These are phyloP conservation scores for Pichia membranifaciens DNA, from an alignment of 805 yeast species.

Conservation along the genomic window DNA sequence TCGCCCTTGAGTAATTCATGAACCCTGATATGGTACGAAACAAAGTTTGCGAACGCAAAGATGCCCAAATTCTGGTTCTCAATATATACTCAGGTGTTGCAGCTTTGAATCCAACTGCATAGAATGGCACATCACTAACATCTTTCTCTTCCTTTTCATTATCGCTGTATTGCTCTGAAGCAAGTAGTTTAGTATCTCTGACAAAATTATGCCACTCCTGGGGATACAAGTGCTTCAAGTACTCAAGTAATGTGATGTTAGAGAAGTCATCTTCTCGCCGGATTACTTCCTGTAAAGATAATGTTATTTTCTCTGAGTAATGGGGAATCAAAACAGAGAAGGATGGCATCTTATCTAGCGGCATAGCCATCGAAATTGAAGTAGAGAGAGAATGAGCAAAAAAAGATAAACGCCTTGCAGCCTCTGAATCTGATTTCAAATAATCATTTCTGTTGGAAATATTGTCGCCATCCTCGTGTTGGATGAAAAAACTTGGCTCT, in stretches of 20 bases:
- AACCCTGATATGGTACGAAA: constrained; percentile 81
- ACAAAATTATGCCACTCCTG: constrained; percentile 54
- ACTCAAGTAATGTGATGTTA: constrained; percentile 49
- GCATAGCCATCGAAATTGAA: constrained; percentile 69
- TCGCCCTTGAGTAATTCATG: constrained; percentile 68
- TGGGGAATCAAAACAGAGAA: constrained; percentile 85
- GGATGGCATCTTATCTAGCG: constrained; percentile 67
- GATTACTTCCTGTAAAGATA: constrained; percentile 73
- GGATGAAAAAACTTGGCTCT: constrained; percentile 74
- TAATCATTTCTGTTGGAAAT: constrained; percentile 43
- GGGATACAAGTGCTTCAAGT: constrained; percentile 50
- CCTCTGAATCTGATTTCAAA: constrained; percentile 63
- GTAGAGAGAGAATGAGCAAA: constrained; percentile 88
- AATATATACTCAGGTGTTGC: constrained; percentile 57
- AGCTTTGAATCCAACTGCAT: constrained; percentile 63
- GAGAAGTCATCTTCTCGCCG: constrained; percentile 63
- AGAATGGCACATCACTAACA: constrained; percentile 55
- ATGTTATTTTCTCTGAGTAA: constrained; percentile 73
- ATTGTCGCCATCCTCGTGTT: constrained; percentile 64
- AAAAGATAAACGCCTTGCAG: constrained; percentile 75
- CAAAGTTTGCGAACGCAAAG: constrained; percentile 73
- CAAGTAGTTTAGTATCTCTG: constrained; percentile 48
- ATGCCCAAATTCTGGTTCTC: constrained; percentile 82
- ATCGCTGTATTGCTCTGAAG: constrained; percentile 35
- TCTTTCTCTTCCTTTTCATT: constrained; percentile 10